Base-by-base conservation (phyloP, 257 asterid species). In the Nicotiana attenuata region DNA sequence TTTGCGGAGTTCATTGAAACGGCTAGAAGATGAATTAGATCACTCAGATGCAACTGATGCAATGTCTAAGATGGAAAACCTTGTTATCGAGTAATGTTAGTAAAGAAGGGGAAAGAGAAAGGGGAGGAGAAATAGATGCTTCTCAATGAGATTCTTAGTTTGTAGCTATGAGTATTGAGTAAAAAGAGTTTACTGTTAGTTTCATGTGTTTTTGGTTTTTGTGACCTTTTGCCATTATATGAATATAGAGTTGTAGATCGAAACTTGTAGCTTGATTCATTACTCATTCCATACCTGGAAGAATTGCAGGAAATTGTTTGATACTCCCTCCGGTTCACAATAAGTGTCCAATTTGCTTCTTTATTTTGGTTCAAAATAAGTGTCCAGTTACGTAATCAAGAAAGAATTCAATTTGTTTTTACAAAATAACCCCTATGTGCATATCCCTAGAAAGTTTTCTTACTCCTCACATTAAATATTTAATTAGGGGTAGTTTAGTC, bases 11-110 rank as follows among this genome's bases (percentile, higher is more conserved):
- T 87, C 90, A 1, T 52, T 90, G 90, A 86, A 85, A 82, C 90
- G 81, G 47, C 82, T 96, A 75, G 97, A 87, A 83, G 66, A 83
- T 41, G 93, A 88, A 86, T 80, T 93, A 67, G 87, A 89, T 84
- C 67, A 83, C 77, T 82, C 88, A 28, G 87, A 38, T 41, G 86
- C 83, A 28, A 82, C 29, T 67, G 86, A 87, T 85, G 83, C 90
- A 64, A 88, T 84, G 35, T 88, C 85, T 55, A 67, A 86, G 84
- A 17, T 93, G 89, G 94, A 90, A 80, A 85, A 86, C 83, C 96
- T 94, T 76, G 86, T 10, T 33, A 85, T 92, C 24, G 7, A 82
- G 76, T 69, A 85, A 81, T 63, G 26, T 24, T 47, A 47, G 24
- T 47, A 47, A 15, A 47, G 2, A 55, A 53, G 7, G 13, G 61